Base-by-base conservation (phyloP, 169 alveolate species). In the Toxoplasma gondii region DNA sequence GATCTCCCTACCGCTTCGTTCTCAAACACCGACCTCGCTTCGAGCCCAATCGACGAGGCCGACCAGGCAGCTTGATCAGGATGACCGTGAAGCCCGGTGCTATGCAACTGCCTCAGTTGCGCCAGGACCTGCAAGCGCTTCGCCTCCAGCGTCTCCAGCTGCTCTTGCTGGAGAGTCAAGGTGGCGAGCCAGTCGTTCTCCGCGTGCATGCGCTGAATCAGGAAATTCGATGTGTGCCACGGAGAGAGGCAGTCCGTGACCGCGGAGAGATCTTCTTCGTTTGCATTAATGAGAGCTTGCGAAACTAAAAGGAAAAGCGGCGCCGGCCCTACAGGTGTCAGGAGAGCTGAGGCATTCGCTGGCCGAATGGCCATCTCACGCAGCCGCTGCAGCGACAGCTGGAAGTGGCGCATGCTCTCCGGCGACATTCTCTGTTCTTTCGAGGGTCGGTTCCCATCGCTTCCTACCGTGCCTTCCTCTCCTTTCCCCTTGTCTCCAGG, bases 291-390 rank as follows among this genome's bases (percentile, higher is more conserved):
- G 43, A 67, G 93, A 49, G 93, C 88, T 5, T 83, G 93, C 9
- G 58, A 44, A n/a, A 91, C 88, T 70, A 91, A 88, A 53, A 74
- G 93, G 67, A 91, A 38, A 43, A 91, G 88, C 74, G 88, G 88
- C 27, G 93, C 81, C 41, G 93, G 93, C 24, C 88, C 44, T 0
- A 82, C 93, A 7, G 93, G 93, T 80, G 81, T 82, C 88, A 91
- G 88, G 1, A 83, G 88, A 38, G 93, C 93, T 12, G 93, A n/a
- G 1, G 86, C 39, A 38, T 38, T 78, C 49, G 86, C 86, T 4
- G 86, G 86, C 27, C 86, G 86, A 4, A 78, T 17, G n/a, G 86
- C 2, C 27, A 38, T 4, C 86, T 78, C 49, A 16, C 39, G 86
- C 44, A 78, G 39, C 19, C 45, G 39, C 86, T 78, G 86, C 39